Percentiles rank a stretch among this genome's conserved stretches.
phyloP scores from a whole-genome alignment of 768 basidiomycete species.

The Kwoniella shandongensis region DNA sequence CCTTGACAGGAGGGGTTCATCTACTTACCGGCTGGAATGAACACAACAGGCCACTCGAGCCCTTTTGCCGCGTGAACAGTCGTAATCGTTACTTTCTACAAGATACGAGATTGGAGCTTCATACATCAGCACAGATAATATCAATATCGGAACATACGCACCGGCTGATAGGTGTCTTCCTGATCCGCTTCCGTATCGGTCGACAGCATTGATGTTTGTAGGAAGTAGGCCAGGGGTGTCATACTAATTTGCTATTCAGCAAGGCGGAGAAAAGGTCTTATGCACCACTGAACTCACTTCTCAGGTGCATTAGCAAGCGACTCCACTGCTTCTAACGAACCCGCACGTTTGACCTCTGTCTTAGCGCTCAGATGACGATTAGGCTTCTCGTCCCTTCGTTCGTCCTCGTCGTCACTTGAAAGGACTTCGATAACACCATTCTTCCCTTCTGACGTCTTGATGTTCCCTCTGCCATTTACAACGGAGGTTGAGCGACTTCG shows the following conservation, averaged over 20 bases:
- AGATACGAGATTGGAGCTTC: background rate
- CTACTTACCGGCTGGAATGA: slow-evolving; percentile 55
- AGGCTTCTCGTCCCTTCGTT: background rate
- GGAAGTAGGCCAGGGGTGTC: slow-evolving; percentile 68
- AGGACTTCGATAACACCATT: slow-evolving; percentile 40
- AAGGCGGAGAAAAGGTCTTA: background rate
- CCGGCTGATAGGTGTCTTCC: slow-evolving; percentile 53
- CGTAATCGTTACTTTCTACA: slow-evolving; percentile 74
- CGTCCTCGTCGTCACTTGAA: slow-evolving; percentile 42
- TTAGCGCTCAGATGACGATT: background rate
- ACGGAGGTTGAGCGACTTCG: slow-evolving; percentile 18
- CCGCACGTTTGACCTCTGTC: slow-evolving; percentile 20
- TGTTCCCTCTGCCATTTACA: slow-evolving; percentile 10
- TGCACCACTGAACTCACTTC: slow-evolving; percentile 5
- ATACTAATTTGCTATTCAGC: slow-evolving; percentile 25
- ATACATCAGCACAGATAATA: slow-evolving; percentile 2
- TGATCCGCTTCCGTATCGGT: slow-evolving; percentile 69
- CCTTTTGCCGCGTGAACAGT: slow-evolving; percentile 91
- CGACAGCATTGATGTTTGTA: slow-evolving; percentile 78
- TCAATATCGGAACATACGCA: slow-evolving; percentile 8
- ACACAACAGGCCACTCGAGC: slow-evolving; percentile 87
- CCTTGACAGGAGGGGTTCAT: background rate
- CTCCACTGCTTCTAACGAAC: background rate
- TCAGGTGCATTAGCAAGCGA: slow-evolving; percentile 7
- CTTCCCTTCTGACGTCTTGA: slow-evolving; percentile 12